A percentile compares a stretch with the other conserved stretches of the same genome.
Conservation (phyloP, 345 rosid species). For the Limnanthes douglasii region DNA sequence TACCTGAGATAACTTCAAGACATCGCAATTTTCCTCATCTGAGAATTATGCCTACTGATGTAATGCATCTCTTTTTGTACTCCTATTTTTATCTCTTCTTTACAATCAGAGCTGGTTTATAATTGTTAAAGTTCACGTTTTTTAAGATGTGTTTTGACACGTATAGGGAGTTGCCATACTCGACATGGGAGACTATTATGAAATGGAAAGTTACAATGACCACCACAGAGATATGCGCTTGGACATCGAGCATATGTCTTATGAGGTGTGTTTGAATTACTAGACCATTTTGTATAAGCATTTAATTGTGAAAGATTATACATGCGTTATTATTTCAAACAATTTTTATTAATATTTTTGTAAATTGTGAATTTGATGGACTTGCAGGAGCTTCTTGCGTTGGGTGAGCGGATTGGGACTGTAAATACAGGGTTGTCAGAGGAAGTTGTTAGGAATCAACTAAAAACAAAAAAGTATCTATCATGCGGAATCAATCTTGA, state of each 20-base stretch:
- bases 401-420: slow-evolving; percentile 67
- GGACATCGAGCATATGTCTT: slow-evolving; percentile 88
- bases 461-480: slow-evolving; percentile 35
- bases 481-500: slow-evolving; percentile 34
- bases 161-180: slow-evolving; percentile 56
- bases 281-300: not conserved
- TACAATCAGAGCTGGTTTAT: not conserved
- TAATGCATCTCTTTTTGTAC: slow-evolving; percentile 13
- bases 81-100: slow-evolving; percentile 2
- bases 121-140: too few relatives aligned
- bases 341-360: not conserved
- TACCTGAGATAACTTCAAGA: slow-evolving; percentile 23
- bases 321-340: not conserved
- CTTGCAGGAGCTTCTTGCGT: slow-evolving; percentile 77
- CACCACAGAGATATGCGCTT: slow-evolving; percentile 87
- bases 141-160: slow-evolving; percentile 4
- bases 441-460: slow-evolving; percentile 23
- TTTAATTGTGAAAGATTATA: not conserved
- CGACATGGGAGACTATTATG: slow-evolving; percentile 34
- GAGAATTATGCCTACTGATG: slow-evolving; percentile 48
- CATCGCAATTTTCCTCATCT: slow-evolving; percentile 35
- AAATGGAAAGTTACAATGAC: slow-evolving; percentile 33
- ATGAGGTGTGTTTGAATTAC: slow-evolving; percentile 35
- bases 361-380: slow-evolving; percentile 4
- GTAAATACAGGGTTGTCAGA: slow-evolving; percentile 77